A percentile compares a stretch with the other conserved stretches of the same genome.
These are phyloP conservation scores for Capronia coronata DNA, from an alignment of 2,329 filamentous ascomycete species.

Conservation along the genomic window DNA sequence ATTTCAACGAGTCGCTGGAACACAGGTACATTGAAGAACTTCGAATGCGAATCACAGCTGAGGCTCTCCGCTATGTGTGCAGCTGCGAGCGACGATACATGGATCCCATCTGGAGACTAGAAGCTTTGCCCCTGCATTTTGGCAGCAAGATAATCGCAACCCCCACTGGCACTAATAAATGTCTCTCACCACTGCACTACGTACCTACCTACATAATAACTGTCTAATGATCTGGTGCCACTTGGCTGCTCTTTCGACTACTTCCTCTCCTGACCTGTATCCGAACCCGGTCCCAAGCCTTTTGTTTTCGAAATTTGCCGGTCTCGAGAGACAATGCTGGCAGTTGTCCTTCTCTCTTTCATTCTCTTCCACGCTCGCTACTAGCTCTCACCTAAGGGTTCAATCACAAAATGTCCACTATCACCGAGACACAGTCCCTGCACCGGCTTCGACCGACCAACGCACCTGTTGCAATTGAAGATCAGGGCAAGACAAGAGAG, in stretches of 20 bases:
- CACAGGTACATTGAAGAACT: too few relatives aligned
- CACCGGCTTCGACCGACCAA: conserved; percentile 4
- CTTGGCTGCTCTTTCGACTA: background rate
- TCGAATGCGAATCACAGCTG: too few relatives aligned
- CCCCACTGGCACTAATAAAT: too few relatives aligned
- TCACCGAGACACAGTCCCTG: conserved; percentile 19
- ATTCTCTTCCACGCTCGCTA: background rate
- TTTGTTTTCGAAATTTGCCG: background rate
- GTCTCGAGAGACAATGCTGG: background rate
- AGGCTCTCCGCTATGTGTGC: too few relatives aligned
- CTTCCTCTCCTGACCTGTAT: background rate
- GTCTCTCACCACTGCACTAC: too few relatives aligned
- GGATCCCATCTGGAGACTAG: too few relatives aligned
- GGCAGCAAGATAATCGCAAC: too few relatives aligned
- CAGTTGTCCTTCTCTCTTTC: background rate
- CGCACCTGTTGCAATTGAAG: background rate
- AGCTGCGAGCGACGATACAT: too few relatives aligned
- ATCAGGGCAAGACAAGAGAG: conserved; percentile 1
- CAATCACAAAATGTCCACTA: conserved; percentile 15
- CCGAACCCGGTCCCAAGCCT: too few relatives aligned
- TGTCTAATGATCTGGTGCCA: background rate
- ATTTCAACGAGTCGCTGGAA: too few relatives aligned
- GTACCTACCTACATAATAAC: too few relatives aligned
- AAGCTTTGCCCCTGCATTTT: too few relatives aligned
- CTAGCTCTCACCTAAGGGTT: background rate